These are phyloP conservation scores for Arabidopsis arenosa DNA, from an alignment of 345 rosid species.

Conservation along the genomic window DNA sequence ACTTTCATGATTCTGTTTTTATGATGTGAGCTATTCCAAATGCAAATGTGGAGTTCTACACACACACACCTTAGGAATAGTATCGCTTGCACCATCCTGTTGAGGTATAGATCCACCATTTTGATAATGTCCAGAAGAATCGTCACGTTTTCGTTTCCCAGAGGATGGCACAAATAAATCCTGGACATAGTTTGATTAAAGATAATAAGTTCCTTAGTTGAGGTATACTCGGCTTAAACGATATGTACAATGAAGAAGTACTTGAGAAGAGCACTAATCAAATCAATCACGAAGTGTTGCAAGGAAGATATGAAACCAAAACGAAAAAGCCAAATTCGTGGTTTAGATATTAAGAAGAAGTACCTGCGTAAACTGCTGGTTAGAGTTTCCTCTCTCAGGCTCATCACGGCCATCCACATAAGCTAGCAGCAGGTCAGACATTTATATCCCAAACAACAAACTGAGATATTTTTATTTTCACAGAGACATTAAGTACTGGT, in stretches of 20 bases:
- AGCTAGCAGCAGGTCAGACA: conserved; percentile 54
- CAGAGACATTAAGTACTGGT: conserved; percentile 11
- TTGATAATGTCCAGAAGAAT: conserved; percentile 62
- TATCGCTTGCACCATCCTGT: conserved; percentile 94
- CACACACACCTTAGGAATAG: conserved; percentile 52
- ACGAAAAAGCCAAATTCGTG: conserved; percentile 15
- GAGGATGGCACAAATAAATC: conserved; percentile 79
- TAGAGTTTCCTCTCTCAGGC: conserved; percentile 72
- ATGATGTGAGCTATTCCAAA: conserved; percentile 1
- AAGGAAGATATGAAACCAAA: conserved; percentile 20
- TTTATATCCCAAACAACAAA: conserved; percentile 34
- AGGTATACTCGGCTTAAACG: conserved; percentile 10
- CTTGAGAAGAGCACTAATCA: conserved; percentile 6
- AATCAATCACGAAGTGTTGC: conserved; percentile 7
- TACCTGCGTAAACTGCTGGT: conserved; percentile 87
- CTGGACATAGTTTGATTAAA: conserved; percentile 53
- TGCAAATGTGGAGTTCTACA: conserved; percentile 39
- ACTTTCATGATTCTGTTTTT: neutral
- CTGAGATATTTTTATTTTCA: neutral
- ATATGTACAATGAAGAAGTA: conserved; percentile 12
- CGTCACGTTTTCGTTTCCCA: conserved; percentile 96
- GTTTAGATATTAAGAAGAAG: neutral
- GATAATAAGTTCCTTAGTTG: conserved; percentile 22
- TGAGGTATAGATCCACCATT: conserved; percentile 93
- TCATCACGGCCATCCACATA: conserved; percentile 95